These are phyloP conservation scores for Fusarium proliferatum DNA, from an alignment of 2,329 filamentous ascomycete genomes.

Conservation along the genomic window DNA sequence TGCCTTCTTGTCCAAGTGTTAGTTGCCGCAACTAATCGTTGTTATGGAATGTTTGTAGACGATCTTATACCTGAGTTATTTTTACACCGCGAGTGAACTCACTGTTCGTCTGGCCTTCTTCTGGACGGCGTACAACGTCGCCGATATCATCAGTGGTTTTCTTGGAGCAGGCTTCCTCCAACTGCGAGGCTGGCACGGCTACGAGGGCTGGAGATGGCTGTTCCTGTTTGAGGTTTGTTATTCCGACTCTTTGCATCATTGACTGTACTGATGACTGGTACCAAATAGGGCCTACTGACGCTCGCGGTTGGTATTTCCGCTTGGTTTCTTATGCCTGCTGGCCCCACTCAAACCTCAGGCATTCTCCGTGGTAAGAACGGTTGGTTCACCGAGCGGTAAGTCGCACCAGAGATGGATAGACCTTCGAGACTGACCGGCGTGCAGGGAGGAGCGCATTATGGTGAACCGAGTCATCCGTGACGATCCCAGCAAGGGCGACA, in stretches of 20 bases:
- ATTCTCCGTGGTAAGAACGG: not conserved
- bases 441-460: not conserved
- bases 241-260: accelerated
- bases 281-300: not conserved
- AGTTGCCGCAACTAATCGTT: not conserved
- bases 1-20: accelerated
- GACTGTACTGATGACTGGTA: not conserved
- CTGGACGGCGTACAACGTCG: not conserved
- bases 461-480: not conserved
- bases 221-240: not conserved
- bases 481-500: not conserved
- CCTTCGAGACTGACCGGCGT: accelerated
- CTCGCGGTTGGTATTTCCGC: not conserved
- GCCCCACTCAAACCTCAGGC: not conserved
- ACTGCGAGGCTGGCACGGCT: not conserved
- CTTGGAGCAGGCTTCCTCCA: not conserved
- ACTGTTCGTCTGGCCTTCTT: not conserved
- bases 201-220: not conserved
- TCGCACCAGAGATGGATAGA: not conserved
- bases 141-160: not conserved
- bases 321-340: not conserved
- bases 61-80: not conserved
- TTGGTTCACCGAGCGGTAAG: not conserved
- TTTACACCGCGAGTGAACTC: not conserved
- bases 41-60: not conserved